These are phyloP conservation scores for Kockiozyma suomiensis DNA, from an alignment of 805 yeast genomes.

Conservation along the genomic window DNA sequence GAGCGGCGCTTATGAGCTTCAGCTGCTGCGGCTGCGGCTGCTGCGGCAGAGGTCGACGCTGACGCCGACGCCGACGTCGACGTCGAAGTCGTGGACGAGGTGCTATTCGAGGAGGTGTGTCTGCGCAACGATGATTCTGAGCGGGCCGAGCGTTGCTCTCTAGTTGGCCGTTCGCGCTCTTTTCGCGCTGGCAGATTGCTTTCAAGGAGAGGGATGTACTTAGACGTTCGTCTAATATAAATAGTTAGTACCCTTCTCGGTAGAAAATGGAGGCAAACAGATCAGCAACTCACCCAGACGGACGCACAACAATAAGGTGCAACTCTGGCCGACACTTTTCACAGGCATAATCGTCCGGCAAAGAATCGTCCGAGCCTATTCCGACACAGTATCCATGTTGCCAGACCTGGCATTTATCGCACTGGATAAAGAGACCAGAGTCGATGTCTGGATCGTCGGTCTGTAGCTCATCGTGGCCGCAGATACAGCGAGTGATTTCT, in stretches of 20 bases:
- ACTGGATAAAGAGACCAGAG: constrained; percentile 92
- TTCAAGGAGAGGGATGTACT: constrained; percentile 52
- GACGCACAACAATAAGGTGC: constrained; percentile 58
- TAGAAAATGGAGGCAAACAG: neutral
- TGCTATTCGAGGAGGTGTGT: neutral
- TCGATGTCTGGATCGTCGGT: constrained; percentile 60
- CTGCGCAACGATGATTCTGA: neutral
- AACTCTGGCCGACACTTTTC: constrained; percentile 86
- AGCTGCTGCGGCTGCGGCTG: constrained; percentile 9
- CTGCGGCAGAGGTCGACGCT: constrained; percentile 1
- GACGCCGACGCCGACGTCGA: neutral
- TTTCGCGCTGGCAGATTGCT: constrained; percentile 18
- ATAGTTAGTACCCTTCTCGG: neutral
- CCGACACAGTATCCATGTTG: constrained; percentile 98
- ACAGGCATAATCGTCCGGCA: constrained; percentile 95
- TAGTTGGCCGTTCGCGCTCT: constrained; percentile 12
- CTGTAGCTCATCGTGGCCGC: constrained; percentile 54
- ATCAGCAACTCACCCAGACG: constrained; percentile 43
- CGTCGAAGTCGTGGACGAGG: neutral
- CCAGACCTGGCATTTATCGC: constrained; percentile 95
- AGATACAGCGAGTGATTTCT: constrained; percentile 59
- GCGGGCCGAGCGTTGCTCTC: neutral
- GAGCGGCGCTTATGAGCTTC: constrained; percentile 38
- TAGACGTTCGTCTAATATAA: constrained; percentile 46
- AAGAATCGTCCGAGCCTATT: constrained; percentile 66